phyloP scores from a whole-genome alignment of 1,284 basidiomycete genomes.

The Anthracocystis walkeri region DNA sequence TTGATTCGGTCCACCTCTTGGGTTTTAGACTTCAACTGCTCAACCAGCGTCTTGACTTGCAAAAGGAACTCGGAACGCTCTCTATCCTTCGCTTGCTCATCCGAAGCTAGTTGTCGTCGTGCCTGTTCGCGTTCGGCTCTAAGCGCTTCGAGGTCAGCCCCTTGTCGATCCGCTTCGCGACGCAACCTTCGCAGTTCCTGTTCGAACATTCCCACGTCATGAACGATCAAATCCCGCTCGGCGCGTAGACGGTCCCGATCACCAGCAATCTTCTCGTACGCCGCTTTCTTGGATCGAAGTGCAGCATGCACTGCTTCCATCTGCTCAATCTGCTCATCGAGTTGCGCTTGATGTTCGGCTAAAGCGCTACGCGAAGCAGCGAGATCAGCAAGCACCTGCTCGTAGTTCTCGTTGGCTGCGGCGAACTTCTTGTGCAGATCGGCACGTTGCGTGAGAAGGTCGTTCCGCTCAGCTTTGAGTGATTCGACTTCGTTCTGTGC shows the following conservation, averaged over 20 bases:
- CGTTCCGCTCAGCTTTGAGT: constrained; percentile 45
- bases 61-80: constrained; percentile 29
- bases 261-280: constrained; percentile 37
- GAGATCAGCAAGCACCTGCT: constrained; percentile 43
- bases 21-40: constrained; percentile 42
- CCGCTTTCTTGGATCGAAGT: constrained; percentile 37
- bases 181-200: constrained; percentile 43
- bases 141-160: constrained; percentile 49
- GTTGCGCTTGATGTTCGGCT: constrained; percentile 50
- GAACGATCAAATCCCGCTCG: constrained; percentile 49
- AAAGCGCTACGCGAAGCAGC: constrained; percentile 33
- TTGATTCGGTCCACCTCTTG: constrained; percentile 39
- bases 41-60: constrained; percentile 33
- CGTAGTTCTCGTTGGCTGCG: constrained; percentile 43
- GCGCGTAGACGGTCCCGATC: constrained; percentile 50
- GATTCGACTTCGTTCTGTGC: constrained; percentile 40
- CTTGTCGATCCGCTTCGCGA: constrained; percentile 49
- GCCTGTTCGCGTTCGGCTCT: constrained; percentile 37
- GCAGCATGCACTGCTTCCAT: constrained; percentile 52
- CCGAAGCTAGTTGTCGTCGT: constrained; percentile 15
- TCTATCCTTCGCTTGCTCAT: constrained; percentile 31
- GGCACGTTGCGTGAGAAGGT: constrained; percentile 43
- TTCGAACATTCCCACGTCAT: constrained; percentile 56
- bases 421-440: constrained; percentile 47
- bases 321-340: constrained; percentile 58